phyloP scores from a whole-genome alignment of 1,284 basidiomycete species.

The Takashimella koratensis region DNA sequence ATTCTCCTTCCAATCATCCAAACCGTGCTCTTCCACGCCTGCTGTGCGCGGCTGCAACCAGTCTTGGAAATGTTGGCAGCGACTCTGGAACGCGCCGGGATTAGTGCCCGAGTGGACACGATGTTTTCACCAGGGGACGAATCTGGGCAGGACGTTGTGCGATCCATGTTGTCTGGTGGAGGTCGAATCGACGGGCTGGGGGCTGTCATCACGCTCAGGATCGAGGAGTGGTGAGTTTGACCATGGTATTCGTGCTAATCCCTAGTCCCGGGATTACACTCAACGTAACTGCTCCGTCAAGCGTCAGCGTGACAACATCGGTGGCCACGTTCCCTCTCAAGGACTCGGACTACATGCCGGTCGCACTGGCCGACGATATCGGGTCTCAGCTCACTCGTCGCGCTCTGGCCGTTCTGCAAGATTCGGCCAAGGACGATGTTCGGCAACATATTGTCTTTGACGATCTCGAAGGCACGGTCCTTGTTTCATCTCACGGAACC shows the following conservation, averaged over 20 bases:
- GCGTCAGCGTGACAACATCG: conserved; percentile 14
- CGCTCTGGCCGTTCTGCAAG: conserved; percentile 3
- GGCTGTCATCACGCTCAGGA: conserved; percentile 17
- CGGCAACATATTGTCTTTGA: conserved; percentile 21
- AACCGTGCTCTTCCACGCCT: conserved; percentile 22
- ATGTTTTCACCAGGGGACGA: conserved; percentile 4
- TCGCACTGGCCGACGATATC: conserved; percentile 23
- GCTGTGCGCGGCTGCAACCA: conserved; percentile 9
- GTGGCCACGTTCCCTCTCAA: conserved; percentile 28
- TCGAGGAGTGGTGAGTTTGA: conserved; percentile 22
- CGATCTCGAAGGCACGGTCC: conserved; percentile 27
- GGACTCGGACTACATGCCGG: conserved; percentile 22
- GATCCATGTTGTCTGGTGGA: conserved; percentile 11
- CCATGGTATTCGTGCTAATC: conserved; percentile 1
- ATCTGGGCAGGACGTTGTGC: conserved; percentile 2
- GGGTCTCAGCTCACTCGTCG: conserved; percentile 17
- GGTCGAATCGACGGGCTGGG: conserved; percentile 18
- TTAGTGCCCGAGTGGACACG: conserved; percentile 11
- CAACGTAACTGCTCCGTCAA: conserved; percentile 15
- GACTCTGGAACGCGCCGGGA: conserved; percentile 17
- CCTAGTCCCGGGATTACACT: conserved; percentile 21
- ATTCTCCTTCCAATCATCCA: conserved; percentile 33
- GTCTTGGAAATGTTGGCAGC: conserved; percentile 17
- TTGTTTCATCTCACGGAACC: conserved; percentile 13
- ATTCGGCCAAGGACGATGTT: not conserved